These are phyloP conservation scores for Ehretia macrophylla DNA, from an alignment of 257 asterid genomes.

Conservation along the genomic window DNA sequence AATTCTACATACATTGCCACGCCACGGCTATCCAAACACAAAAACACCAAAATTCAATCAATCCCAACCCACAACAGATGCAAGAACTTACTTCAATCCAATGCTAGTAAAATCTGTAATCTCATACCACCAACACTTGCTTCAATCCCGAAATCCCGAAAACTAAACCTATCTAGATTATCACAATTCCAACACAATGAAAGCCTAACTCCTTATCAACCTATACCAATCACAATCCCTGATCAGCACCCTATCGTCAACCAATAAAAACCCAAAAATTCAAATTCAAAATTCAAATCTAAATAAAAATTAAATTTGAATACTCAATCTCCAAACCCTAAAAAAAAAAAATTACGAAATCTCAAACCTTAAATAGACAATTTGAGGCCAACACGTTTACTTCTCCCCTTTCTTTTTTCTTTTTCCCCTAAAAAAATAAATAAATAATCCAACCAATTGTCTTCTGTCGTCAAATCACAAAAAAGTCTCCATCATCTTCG, in stretches of 20 bases:
- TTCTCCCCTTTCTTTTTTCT: neutral
- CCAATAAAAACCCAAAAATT: neutral
- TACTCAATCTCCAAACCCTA: neutral
- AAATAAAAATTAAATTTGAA: neutral
- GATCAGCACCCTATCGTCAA: neutral
- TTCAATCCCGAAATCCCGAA: too few species aligned
- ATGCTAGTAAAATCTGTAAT: too few species aligned
- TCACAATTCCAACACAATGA: too few species aligned
- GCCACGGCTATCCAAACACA: neutral
- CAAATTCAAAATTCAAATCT: neutral
- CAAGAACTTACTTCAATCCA: too few species aligned
- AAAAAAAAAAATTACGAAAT: neutral
- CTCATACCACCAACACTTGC: too few species aligned
- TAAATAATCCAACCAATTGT: neutral
- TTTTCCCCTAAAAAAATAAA: neutral
- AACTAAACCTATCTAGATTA: too few species aligned
- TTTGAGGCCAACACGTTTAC: neutral
- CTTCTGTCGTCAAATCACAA: neutral
- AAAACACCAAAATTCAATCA: conserved; percentile 1
- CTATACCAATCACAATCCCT: neutral
- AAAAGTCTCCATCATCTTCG: neutral
- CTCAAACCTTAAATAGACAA: neutral
- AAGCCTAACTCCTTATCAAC: neutral
- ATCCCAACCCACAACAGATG: too few species aligned
- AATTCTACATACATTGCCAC: neutral